phyloP scores from a whole-genome alignment of 192 early-diverging fungal species.

The Gigaspora rosea region DNA sequence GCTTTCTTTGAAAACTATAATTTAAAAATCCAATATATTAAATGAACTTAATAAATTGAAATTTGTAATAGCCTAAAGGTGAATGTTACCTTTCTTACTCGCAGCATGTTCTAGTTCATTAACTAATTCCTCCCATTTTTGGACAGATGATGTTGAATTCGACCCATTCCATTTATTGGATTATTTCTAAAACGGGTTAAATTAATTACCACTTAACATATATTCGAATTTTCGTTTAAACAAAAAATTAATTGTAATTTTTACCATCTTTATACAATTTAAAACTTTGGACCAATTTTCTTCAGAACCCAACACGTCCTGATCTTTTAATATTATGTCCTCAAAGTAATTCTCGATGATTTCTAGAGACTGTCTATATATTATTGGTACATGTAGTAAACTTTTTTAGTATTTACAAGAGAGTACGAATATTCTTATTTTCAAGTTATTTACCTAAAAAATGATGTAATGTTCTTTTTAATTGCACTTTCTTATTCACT shows the following conservation, averaged over 20 bases:
- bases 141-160: slow-evolving; percentile 31
- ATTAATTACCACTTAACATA: neutral
- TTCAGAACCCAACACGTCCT: slow-evolving; percentile 66
- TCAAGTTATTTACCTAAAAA: slow-evolving; percentile 52
- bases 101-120: slow-evolving; percentile 30
- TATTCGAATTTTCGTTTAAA: neutral
- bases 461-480: slow-evolving; percentile 68
- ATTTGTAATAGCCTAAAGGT: neutral
- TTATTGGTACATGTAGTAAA: slow-evolving; percentile 2
- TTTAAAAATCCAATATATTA: neutral
- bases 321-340: slow-evolving; percentile 67
- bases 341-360: slow-evolving; percentile 76
- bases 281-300: slow-evolving; percentile 79
- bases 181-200: slow-evolving; percentile 25
- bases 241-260: neutral
- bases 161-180: slow-evolving; percentile 44
- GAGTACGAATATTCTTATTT: slow-evolving; percentile 28
- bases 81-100: neutral
- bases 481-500: slow-evolving; percentile 69
- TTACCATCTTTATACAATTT: slow-evolving; percentile 73
- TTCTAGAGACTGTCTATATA: slow-evolving; percentile 56
- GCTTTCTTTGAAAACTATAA: slow-evolving; percentile 38
- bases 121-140: slow-evolving; percentile 53
- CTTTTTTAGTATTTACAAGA: neutral
- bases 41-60: neutral